Conservation (phyloP, 2,329 filamentous ascomycete species). For the Pseudocercospora eumusae region DNA sequence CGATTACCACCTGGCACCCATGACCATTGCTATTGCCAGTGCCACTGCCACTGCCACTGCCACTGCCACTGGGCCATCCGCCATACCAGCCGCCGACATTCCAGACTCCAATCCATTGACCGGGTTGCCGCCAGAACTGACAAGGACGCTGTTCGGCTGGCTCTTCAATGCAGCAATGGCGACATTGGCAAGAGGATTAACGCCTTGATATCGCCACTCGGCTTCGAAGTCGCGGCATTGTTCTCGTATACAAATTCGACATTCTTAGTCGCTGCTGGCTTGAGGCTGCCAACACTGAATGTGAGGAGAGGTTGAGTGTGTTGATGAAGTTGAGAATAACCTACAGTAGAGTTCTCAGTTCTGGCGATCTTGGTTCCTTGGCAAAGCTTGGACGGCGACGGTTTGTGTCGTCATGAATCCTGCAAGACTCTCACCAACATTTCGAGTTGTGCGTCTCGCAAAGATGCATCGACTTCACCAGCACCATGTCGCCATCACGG, state of each 20-base stretch:
- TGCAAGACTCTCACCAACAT: neutral
- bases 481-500: slow-evolving; percentile 3
- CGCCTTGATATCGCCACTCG: slow-evolving; percentile 29
- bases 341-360: too few species aligned
- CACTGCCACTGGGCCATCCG: neutral
- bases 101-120: neutral
- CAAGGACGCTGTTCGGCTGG: slow-evolving; percentile 13
- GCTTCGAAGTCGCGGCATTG: slow-evolving; percentile 26
- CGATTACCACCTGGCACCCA: neutral
- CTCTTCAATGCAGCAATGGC: slow-evolving; percentile 32
- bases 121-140: slow-evolving; percentile 9
- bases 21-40: neutral
- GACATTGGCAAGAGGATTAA: slow-evolving; percentile 34
- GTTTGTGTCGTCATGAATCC: neutral
- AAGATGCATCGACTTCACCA: neutral
- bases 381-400: neutral
- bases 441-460: neutral
- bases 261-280: slow-evolving; percentile 55
- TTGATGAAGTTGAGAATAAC: too few species aligned
- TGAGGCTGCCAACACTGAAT: slow-evolving; percentile 65
- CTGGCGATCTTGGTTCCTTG: neutral
- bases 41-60: too few species aligned
- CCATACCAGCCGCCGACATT: neutral
- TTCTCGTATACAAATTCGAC: slow-evolving; percentile 43
- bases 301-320: too few species aligned